Percentiles rank a stretch among this genome's conserved stretches.
phyloP scores from a whole-genome alignment of 257 asterid species.

The Solanum lignicaule region DNA sequence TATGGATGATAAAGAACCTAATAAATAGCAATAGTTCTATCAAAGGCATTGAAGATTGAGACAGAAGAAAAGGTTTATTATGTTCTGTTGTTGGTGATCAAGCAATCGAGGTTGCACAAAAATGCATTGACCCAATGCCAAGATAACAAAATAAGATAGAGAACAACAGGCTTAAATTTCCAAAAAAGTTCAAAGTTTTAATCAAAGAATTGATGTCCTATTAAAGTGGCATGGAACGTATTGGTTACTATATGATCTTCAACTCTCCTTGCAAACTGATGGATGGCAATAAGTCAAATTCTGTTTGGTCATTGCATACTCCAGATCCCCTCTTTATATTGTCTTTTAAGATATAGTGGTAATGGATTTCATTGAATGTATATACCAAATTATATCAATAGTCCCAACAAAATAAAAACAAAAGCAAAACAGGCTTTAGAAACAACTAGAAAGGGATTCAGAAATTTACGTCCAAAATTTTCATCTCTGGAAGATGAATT shows the following conservation, averaged over 20 bases:
- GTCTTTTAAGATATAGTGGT: background rate
- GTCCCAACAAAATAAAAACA: background rate
- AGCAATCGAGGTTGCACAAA: background rate
- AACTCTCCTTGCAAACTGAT: background rate
- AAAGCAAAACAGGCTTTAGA: background rate
- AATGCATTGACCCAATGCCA: background rate
- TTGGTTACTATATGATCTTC: background rate
- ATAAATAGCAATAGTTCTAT: background rate
- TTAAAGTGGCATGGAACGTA: background rate
- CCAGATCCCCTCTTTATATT: background rate
- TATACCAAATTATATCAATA: background rate
- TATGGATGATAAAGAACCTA: background rate
- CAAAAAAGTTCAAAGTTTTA: background rate
- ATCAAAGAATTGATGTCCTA: background rate
- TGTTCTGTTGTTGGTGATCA: background rate
- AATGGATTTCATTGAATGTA: background rate
- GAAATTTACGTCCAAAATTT: conserved; percentile 57
- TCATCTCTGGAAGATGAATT: conserved; percentile 23
- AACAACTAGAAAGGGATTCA: conserved; percentile 6
- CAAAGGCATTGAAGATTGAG: background rate
- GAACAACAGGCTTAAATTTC: background rate
- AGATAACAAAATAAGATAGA: background rate
- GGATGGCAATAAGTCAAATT: background rate
- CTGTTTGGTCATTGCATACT: background rate
- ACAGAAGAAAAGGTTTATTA: background rate